Conservation (phyloP, 805 yeast species). For the Candida chilensis region DNA sequence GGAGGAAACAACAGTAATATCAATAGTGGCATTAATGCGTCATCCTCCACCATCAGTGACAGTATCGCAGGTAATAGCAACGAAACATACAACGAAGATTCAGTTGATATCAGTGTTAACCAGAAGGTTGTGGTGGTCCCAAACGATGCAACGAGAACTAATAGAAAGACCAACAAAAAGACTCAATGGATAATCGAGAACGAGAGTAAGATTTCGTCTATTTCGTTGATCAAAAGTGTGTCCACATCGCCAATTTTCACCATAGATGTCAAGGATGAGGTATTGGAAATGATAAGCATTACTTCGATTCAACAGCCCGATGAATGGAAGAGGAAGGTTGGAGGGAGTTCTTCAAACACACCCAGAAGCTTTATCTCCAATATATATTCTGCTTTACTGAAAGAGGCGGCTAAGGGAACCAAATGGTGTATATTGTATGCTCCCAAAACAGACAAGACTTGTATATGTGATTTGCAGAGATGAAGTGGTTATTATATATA, state of each 20-base stretch:
- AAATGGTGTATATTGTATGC: conserved; percentile 73
- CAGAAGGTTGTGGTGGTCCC: conserved; percentile 63
- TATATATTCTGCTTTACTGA: conserved; percentile 62
- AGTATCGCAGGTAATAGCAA: conserved; percentile 5
- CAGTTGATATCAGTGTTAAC: conserved; percentile 17
- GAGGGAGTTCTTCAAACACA: conserved; percentile 68
- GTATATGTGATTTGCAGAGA: conserved; percentile 58
- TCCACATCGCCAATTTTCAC: conserved; percentile 65
- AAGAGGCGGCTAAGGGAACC: conserved; percentile 65
- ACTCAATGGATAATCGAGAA: conserved; percentile 76
- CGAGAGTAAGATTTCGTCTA: conserved; percentile 55
- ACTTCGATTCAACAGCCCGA: conserved; percentile 71
- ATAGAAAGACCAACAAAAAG: conserved; percentile 62
- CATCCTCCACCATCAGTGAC: background rate
- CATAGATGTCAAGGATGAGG: conserved; percentile 78
- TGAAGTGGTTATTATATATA: conserved; percentile 8
- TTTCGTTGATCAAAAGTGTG: conserved; percentile 41
- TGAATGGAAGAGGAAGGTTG: conserved; percentile 78
- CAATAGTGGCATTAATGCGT: conserved; percentile 1
- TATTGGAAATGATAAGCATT: conserved; percentile 71
- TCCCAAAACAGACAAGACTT: conserved; percentile 66
- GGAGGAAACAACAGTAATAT: conserved; percentile 2
- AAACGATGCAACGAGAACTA: conserved; percentile 75
- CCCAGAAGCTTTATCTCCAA: conserved; percentile 75
- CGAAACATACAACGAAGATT: conserved; percentile 10